A percentile compares a stretch with the other conserved stretches of the same genome.
Evolutionary conservation across 192 early-diverging fungal species (phyloP).

Genomic region (Phlyctochytrium bullatum): DNA sequence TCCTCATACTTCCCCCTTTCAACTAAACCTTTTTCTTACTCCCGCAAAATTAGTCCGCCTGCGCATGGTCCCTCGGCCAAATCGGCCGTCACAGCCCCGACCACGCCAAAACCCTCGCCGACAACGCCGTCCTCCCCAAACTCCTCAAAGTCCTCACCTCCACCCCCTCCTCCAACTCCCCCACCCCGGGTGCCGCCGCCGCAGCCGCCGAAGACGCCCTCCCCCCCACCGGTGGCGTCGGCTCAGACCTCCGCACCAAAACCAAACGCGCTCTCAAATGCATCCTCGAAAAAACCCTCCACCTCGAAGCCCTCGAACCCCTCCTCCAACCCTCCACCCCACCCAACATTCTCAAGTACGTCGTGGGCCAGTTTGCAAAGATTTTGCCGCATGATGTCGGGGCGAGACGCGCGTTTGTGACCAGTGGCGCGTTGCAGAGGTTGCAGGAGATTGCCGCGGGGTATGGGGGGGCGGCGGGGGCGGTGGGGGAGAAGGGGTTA

Average conservation of each 20-base stretch:
- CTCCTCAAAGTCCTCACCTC: slow-evolving; percentile 46
- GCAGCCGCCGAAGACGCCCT: background rate
- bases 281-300: slow-evolving; percentile 52
- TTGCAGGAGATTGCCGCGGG: slow-evolving; percentile 55
- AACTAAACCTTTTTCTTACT: background rate
- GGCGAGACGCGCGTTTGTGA: slow-evolving; percentile 55
- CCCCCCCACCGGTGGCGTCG: slow-evolving; percentile 31
- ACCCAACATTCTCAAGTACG: slow-evolving; percentile 56
- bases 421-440: slow-evolving; percentile 46
- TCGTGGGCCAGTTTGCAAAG: slow-evolving; percentile 57
- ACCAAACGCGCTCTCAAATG: slow-evolving; percentile 55
- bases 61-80: slow-evolving; percentile 58
- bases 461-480: slow-evolving; percentile 11
- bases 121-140: slow-evolving; percentile 52
- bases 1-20: background rate
- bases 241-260: slow-evolving; percentile 51
- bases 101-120: slow-evolving; percentile 57
- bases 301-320: slow-evolving; percentile 52
- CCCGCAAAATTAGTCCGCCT: slow-evolving; percentile 39
- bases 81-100: slow-evolving; percentile 60
- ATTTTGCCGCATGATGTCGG: slow-evolving; percentile 57
- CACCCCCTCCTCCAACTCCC: background rate
- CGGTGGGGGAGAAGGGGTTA: slow-evolving; percentile 13
- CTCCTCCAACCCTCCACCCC: slow-evolving; percentile 49
- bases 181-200: background rate